Evolutionary conservation across 768 basidiomycete genomes (phyloP).

Genomic region (Pisolithus microcarpus): DNA sequence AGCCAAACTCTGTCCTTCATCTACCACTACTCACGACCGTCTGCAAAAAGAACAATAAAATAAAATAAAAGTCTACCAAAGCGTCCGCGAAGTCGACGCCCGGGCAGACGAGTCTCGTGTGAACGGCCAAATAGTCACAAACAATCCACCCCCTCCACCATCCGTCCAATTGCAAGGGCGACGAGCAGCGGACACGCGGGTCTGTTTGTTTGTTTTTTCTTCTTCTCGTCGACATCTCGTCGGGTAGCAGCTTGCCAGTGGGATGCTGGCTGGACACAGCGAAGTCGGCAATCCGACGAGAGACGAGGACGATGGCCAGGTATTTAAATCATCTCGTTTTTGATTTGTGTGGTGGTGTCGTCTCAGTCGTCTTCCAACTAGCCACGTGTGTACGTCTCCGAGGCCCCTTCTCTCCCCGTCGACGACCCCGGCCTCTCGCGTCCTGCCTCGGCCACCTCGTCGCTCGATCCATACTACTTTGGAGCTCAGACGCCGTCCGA

Average conservation of each 20-base stretch:
- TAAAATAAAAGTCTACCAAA: no score
- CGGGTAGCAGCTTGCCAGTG: background rate
- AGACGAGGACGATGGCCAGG: conserved; percentile 8
- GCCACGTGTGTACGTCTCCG: conserved; percentile 45
- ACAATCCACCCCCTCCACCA: background rate
- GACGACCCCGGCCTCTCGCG: conserved; percentile 40
- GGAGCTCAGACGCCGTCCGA: conserved; percentile 62
- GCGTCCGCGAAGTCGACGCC: no score
- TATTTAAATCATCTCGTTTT: conserved; percentile 27
- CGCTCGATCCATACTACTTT: conserved; percentile 87
- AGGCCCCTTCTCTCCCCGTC: conserved; percentile 27
- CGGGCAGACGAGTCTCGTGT: background rate
- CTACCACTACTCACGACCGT: no score
- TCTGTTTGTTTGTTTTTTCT: no score
- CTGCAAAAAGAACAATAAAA: no score
- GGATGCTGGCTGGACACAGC: background rate
- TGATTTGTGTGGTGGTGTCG: background rate
- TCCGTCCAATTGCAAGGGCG: no score
- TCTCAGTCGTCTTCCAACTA: conserved; percentile 16
- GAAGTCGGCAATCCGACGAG: background rate
- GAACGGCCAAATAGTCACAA: background rate
- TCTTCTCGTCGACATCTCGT: no score
- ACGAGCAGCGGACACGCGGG: no score
- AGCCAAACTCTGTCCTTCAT: no score
- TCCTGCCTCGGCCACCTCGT: conserved; percentile 69